Conservation (phyloP, 805 yeast species). For the Yamadazyma phyllophila region DNA sequence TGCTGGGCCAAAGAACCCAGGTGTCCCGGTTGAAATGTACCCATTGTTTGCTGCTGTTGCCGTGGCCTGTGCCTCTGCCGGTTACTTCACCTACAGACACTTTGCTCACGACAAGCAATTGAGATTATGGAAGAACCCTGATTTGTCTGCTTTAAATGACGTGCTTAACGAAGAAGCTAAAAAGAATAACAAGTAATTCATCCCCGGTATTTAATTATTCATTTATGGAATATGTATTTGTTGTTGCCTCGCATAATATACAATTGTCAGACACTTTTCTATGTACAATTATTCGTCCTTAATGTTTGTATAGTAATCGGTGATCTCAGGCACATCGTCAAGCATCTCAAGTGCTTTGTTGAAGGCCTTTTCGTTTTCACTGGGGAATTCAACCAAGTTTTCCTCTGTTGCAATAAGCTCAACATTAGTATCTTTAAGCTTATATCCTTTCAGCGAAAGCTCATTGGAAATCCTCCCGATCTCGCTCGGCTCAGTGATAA, state of each 20-base stretch:
- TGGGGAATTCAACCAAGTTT: constrained; percentile 51
- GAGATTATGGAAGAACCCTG: constrained; percentile 46
- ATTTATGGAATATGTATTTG: neutral
- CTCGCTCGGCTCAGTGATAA: constrained; percentile 63
- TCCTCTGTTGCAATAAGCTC: constrained; percentile 66
- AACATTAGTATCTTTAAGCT: constrained; percentile 68
- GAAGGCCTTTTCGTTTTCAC: constrained; percentile 50
- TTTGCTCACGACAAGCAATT: constrained; percentile 44
- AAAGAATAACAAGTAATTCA: constrained; percentile 4
- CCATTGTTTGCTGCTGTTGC: constrained; percentile 47
- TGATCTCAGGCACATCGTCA: constrained; percentile 82
- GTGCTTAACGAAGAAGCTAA: constrained; percentile 39
- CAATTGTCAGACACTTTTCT: neutral
- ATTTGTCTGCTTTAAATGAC: constrained; percentile 41
- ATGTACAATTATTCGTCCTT: constrained; percentile 24
- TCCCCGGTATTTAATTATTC: neutral
- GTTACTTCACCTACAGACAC: constrained; percentile 47
- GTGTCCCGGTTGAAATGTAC: constrained; percentile 43
- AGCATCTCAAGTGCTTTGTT: constrained; percentile 58
- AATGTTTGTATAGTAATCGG: constrained; percentile 72
- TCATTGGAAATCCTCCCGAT: constrained; percentile 59
- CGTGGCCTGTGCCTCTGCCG: constrained; percentile 38
- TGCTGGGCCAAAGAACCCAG: constrained; percentile 14
- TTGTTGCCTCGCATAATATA: constrained; percentile 14
- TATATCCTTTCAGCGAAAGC: constrained; percentile 51